A percentile compares a stretch with the other conserved stretches of the same genome.
phyloP scores from a whole-genome alignment of 2,329 filamentous ascomycete species.

The Grosmannia penicillata region DNA sequence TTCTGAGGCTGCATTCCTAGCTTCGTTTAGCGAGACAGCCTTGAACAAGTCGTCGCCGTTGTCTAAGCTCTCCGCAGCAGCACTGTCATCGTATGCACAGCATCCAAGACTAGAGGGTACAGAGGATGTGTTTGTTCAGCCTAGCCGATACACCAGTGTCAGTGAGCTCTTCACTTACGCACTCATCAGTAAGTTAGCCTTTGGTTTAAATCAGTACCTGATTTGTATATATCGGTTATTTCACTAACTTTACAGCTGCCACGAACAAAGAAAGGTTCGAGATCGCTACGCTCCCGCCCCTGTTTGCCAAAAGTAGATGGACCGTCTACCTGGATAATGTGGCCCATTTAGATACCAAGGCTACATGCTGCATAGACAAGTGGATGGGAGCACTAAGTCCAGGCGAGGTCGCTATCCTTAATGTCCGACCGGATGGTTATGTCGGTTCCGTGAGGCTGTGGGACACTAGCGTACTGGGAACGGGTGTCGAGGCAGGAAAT shows the following conservation, averaged over 20 bases:
- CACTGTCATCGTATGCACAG: slow-evolving; percentile 43
- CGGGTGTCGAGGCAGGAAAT: slow-evolving; percentile 32
- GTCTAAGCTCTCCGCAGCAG: slow-evolving; percentile 40
- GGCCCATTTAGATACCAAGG: slow-evolving; percentile 36
- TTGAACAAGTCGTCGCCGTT: slow-evolving; percentile 36
- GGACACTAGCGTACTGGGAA: slow-evolving; percentile 30
- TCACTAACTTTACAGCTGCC: slow-evolving; percentile 24
- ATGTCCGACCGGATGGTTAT: slow-evolving; percentile 60
- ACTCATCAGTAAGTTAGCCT: slow-evolving; percentile 41
- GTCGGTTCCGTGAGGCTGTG: slow-evolving; percentile 45
- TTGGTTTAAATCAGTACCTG: not conserved
- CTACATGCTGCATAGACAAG: slow-evolving; percentile 44
- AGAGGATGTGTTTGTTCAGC: slow-evolving; percentile 51
- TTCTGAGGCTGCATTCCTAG: slow-evolving; percentile 39
- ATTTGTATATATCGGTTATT: too few species aligned
- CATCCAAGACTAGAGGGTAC: slow-evolving; percentile 40
- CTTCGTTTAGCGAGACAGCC: slow-evolving; percentile 39
- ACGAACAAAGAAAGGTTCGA: slow-evolving; percentile 49
- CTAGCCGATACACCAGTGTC: slow-evolving; percentile 52
- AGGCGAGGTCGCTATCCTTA: slow-evolving; percentile 46
- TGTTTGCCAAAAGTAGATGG: slow-evolving; percentile 51
- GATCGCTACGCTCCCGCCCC: slow-evolving; percentile 44
- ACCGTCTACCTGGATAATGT: slow-evolving; percentile 58
- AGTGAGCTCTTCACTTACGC: slow-evolving; percentile 56
- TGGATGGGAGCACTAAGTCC: slow-evolving; percentile 47